A percentile compares a stretch with the other conserved stretches of the same genome.
These are phyloP conservation scores for Stagonosporopsis vannaccii DNA, from an alignment of 2,329 filamentous ascomycete species.

Conservation along the genomic window DNA sequence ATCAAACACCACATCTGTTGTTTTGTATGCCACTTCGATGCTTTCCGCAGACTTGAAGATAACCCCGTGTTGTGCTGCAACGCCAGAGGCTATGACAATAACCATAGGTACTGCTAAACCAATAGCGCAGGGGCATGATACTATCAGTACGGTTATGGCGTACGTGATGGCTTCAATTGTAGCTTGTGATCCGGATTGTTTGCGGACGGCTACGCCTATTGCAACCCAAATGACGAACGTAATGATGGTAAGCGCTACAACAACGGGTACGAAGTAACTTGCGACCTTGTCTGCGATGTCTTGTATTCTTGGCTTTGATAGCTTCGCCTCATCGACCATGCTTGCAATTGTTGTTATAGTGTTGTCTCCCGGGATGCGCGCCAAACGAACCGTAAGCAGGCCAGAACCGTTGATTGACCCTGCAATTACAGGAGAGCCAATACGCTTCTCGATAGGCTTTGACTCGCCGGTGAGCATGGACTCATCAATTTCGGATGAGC, in stretches of 20 bases:
- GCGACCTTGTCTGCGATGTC: constrained; percentile 73
- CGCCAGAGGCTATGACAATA: constrained; percentile 72
- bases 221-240: constrained; percentile 72
- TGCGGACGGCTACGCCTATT: constrained; percentile 57
- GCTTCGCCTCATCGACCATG: constrained; percentile 75
- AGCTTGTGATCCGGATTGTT: constrained; percentile 55
- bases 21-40: constrained; percentile 68
- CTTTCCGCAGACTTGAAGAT: constrained; percentile 73
- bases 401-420: constrained; percentile 67
- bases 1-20: constrained; percentile 75
- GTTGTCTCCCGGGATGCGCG: constrained; percentile 71
- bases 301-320: constrained; percentile 73
- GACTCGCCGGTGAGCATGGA: constrained; percentile 81
- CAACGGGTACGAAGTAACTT: constrained; percentile 71
- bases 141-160: constrained; percentile 73
- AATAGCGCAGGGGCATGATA: constrained; percentile 82
- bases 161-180: constrained; percentile 72
- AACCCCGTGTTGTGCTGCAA: constrained; percentile 69
- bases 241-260: constrained; percentile 64
- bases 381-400: constrained; percentile 60
- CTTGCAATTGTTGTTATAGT: constrained; percentile 73
- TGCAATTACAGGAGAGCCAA: constrained; percentile 66
- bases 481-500: constrained; percentile 73
- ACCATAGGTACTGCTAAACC: constrained; percentile 82
- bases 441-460: constrained; percentile 63